These are phyloP conservation scores for Hyparrhenia diplandra DNA, from an alignment of 176 grass and related monocot species.

Conservation along the genomic window DNA sequence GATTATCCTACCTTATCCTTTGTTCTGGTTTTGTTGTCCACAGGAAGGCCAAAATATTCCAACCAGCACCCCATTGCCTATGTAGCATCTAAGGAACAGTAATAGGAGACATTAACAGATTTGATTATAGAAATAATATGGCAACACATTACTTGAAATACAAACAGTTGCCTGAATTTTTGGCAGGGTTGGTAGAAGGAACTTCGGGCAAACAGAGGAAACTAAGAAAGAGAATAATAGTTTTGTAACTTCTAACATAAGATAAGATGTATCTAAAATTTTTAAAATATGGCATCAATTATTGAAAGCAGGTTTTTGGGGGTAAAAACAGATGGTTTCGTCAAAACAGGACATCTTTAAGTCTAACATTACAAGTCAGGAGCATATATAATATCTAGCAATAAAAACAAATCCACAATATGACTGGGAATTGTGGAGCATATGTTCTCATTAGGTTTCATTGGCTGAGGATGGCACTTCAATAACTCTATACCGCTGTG, in stretches of 20 bases:
- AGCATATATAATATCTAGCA: slow-evolving; percentile 15
- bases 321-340: not conserved
- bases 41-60: slow-evolving; percentile 85
- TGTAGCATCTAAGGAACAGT: slow-evolving; percentile 57
- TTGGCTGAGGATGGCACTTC: slow-evolving; percentile 3
- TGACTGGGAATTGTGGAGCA: not conserved
- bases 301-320: not conserved
- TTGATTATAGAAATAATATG: slow-evolving; percentile 20
- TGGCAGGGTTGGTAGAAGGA: slow-evolving; percentile 71
- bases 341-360: not conserved
- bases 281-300: slow-evolving; percentile 11
- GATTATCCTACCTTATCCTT: slow-evolving; percentile 71
- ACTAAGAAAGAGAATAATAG: not conserved
- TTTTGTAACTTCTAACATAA: not conserved
- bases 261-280: not conserved
- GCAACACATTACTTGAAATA: not conserved
- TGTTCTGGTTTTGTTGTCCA: slow-evolving; percentile 68
- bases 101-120: slow-evolving; percentile 15
- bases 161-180: slow-evolving; percentile 58
- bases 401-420: not conserved
- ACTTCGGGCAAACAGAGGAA: slow-evolving; percentile 80
- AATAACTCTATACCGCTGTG: not conserved
- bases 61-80: slow-evolving; percentile 87
- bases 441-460: slow-evolving; percentile 6
- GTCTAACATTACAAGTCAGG: not conserved